phyloP scores from a whole-genome alignment of 2,329 filamentous ascomycete species.

The Knufia fluminis region DNA sequence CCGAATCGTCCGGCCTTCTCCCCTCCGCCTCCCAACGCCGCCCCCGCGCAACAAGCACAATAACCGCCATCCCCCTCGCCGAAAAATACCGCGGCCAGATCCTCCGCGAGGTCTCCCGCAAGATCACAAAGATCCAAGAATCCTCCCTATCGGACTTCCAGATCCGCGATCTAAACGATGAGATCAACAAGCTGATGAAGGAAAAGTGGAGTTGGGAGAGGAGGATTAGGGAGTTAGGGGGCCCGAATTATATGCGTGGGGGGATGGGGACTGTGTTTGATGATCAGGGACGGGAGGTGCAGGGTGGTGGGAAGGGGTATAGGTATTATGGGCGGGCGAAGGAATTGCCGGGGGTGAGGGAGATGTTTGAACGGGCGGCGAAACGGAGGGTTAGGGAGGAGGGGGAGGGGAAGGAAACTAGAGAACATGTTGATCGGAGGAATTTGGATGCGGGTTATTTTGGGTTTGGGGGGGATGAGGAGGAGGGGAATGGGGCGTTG shows the following conservation, averaged over 20 bases:
- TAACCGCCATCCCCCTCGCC: slow-evolving; percentile 73
- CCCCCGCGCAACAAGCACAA: slow-evolving; percentile 80
- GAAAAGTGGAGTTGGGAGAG: slow-evolving; percentile 99
- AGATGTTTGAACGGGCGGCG: slow-evolving; percentile 77
- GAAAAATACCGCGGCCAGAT: slow-evolving; percentile 99
- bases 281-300: slow-evolving; percentile 62
- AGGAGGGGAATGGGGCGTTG: slow-evolving; percentile 72
- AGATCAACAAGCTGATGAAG: slow-evolving; percentile 98
- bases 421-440: slow-evolving; percentile 37
- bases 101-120: slow-evolving; percentile 91
- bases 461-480: slow-evolving; percentile 86
- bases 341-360: slow-evolving; percentile 90
- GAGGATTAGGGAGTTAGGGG: slow-evolving; percentile 89
- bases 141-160: slow-evolving; percentile 86
- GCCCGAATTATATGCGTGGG: slow-evolving; percentile 88
- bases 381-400: slow-evolving; percentile 55
- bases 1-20: slow-evolving; percentile 90
- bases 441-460: slow-evolving; percentile 92
- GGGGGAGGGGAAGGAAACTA: slow-evolving; percentile 49
- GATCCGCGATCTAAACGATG: slow-evolving; percentile 95
- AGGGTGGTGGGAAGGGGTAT: slow-evolving; percentile 74
- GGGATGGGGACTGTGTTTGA: slow-evolving; percentile 58
- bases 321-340: slow-evolving; percentile 84
- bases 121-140: slow-evolving; percentile 94
- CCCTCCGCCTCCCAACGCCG: slow-evolving; percentile 83